Evolutionary conservation across 495 filamentous ascomycete genomes (phyloP), one percentile per base, ranked within the genome.

Genomic region (Friedmanniomyces endolithicus): DNA sequence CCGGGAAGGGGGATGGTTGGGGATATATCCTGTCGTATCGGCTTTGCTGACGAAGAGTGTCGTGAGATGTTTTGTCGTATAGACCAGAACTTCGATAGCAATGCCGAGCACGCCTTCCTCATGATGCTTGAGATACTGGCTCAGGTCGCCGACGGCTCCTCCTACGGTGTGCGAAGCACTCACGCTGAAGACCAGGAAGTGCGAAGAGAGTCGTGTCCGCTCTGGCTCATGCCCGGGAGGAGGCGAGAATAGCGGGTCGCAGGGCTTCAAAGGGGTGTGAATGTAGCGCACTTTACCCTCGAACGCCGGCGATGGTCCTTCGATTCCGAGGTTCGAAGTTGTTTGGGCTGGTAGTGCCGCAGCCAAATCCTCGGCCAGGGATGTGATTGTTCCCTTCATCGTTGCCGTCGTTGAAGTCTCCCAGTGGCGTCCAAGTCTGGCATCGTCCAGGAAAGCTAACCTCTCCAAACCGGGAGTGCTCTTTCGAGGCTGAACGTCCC

Each of bases 31-130:
- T 1, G 90, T 95, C 16, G 90, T 95, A 69, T 99, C 92, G 47
- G 92, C 92, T 70, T 99, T 99, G 53, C 88, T 89, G 35, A 99
- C 83, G 69, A 97, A 99, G 33, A 97, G 77, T 34, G 83, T 94
- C 4, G 85, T 94, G 31, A 86, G 77, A 68, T 80, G 78, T 57
- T 79, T 79, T 31, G 86, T 94, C 20, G 85, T 77, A 66, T 84
- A 85, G 55, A 85, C 71, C 53, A 84, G 71, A 20, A 86, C 72
- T 62, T 85, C 82, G 53, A 85, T 78, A 11, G 82, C 86, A 60
- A 84, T 82, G n/a, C 86, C 69, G 39, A 82, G 72, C 29, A 85
- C 59, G 56, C 75, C 72, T 49, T 67, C 55, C 41, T 58, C 48
- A 17, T 68, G 66, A 12, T 12, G 11, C 20, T 51, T 14, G 1